Conservation (phyloP, 1,284 basidiomycete species). For the Rugosomyces carneus region DNA sequence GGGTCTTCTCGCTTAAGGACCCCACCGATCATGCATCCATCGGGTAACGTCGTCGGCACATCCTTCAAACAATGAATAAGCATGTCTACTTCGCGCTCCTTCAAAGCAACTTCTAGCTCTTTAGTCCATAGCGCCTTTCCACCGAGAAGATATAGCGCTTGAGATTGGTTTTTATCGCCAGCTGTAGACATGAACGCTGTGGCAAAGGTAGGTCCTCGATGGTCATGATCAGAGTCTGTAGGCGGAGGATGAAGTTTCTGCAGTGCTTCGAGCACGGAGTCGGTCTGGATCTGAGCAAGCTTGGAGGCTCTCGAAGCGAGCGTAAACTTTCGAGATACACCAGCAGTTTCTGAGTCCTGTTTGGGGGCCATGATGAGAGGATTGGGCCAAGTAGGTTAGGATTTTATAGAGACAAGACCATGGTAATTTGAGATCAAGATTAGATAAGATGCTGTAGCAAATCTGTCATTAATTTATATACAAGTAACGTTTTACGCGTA, state of each 20-base stretch:
- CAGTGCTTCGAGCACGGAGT: slow-evolving; percentile 29
- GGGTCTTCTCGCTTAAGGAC: slow-evolving; percentile 88
- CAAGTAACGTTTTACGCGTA: too few relatives aligned
- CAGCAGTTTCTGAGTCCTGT: slow-evolving; percentile 3
- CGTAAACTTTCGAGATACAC: slow-evolving; percentile 38
- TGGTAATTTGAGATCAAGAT: slow-evolving; percentile 1
- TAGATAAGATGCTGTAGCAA: slow-evolving; percentile 10
- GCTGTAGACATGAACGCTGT: slow-evolving; percentile 86
- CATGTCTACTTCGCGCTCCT: slow-evolving; percentile 64
- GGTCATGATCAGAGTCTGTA: slow-evolving; percentile 23
- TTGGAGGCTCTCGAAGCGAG: slow-evolving; percentile 84
- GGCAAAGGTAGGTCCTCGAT: slow-evolving; percentile 44
- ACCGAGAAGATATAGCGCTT: slow-evolving; percentile 73
- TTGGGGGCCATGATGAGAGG: slow-evolving; percentile 12
- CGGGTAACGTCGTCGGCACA: slow-evolving; percentile 83
- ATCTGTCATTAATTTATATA: too few relatives aligned
- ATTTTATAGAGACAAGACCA: background rate
- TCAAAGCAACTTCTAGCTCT: slow-evolving; percentile 20
- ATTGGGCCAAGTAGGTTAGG: background rate
- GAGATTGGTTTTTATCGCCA: slow-evolving; percentile 88
- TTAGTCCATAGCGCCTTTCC: slow-evolving; percentile 66
- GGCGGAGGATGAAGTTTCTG: slow-evolving; percentile 31
- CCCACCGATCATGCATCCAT: slow-evolving; percentile 82
- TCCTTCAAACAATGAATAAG: slow-evolving; percentile 95
- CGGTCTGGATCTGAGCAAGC: slow-evolving; percentile 84